A percentile compares a stretch with the other conserved stretches of the same genome.
Evolutionary conservation across 345 rosid species (phyloP).

Genomic region (Rhizophora mangle): DNA sequence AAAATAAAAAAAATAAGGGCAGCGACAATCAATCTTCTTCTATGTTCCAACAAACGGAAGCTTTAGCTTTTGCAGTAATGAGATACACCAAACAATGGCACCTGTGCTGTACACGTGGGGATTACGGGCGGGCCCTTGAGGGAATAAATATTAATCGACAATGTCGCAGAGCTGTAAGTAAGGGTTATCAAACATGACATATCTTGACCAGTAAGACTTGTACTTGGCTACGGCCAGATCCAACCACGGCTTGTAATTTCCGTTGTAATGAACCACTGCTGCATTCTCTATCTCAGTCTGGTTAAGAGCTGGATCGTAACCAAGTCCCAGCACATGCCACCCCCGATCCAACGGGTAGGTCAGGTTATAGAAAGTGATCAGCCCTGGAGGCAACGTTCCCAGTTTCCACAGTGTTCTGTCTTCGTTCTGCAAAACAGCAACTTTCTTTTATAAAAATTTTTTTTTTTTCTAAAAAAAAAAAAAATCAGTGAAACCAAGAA

Average conservation of each 20-base stretch:
- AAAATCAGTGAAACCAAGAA: neutral
- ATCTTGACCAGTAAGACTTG: constrained; percentile 81
- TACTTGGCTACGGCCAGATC: constrained; percentile 84
- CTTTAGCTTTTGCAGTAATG: no score
- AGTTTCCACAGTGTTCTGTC: constrained; percentile 97
- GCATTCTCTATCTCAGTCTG: constrained; percentile 80
- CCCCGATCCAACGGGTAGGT: constrained; percentile 71
- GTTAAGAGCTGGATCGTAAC: constrained; percentile 98
- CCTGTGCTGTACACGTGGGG: no score
- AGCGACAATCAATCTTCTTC: no score
- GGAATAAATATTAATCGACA: constrained; percentile 25
- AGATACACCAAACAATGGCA: no score
- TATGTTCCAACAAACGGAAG: no score
- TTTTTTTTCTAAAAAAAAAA: neutral
- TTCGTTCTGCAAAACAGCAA: constrained; percentile 65
- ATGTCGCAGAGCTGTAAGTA: constrained; percentile 70
- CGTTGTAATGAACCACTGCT: constrained; percentile 92
- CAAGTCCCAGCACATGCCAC: constrained; percentile 95
- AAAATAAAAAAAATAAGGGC: no score
- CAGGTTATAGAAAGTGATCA: constrained; percentile 91
- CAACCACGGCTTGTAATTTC: constrained; percentile 98
- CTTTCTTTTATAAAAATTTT: neutral
- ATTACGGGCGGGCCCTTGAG: no score
- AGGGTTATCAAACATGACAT: constrained; percentile 63
- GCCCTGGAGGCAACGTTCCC: constrained; percentile 92